Evolutionary conservation across 345 rosid species (phyloP), one percentile per base, ranked within the genome.

Genomic region (Erodium maritimum): DNA sequence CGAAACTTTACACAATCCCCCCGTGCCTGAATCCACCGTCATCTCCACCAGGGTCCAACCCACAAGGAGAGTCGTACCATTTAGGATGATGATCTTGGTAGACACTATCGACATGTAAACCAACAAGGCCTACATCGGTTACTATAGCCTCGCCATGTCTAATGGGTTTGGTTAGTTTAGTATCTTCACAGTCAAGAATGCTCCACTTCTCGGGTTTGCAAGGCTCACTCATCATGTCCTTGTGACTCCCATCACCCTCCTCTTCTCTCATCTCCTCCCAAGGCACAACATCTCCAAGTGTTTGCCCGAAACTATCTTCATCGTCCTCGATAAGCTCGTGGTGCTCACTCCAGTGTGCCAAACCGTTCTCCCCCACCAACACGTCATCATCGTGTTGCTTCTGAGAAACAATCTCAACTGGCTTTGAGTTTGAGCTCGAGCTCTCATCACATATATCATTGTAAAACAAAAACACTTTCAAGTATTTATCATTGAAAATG

Each of bases 51-150:
- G 90, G 69, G 77, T 88, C 98, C 76, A 91, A 74, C 52, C 82
- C 95, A 66, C 97, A 87, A 69, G 99, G 99, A 75, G 95, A 87
- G 71, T 93, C 99, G 62, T 82, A 89, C 97, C 97, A 93, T 60
- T 93, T 93, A 21, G 89, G 64, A 74, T 83, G 3, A 29, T 8
- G 87, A 37, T 93, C 99, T 60, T 83, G 99, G 72, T 89, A 93
- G 79, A 93, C 89, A 82, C 97, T 83, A 70, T 93, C 96, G 16
- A 89, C 99, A 67, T 88, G 99, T 74, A 93, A 76, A 73, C 85
- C 91, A 54, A 75, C 91, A 58, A 89, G 89, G 76, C 94, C 75
- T 77, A 89, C 91, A 80, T 89, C 97, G 63, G 87, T 74, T 63
- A 78, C 97, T 70, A 85, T 82, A 75, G 77, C 77, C 67, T 82